Evolutionary conservation across 169 alveolate species (phyloP).

Genomic region (Plasmodium yoelii): DNA sequence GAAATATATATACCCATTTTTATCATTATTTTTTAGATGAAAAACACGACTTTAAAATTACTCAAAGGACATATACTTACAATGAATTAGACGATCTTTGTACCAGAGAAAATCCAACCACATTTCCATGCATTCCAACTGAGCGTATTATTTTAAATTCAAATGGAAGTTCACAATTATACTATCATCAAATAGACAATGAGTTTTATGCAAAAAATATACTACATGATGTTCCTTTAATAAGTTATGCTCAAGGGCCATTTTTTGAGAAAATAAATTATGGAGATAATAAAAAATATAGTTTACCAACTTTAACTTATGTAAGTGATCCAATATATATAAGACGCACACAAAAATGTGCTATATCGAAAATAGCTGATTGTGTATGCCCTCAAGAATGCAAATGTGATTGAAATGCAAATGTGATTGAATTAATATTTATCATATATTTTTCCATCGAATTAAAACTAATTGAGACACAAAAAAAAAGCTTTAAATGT

Average conservation of each 20-base stretch:
- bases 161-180: constrained; percentile 28
- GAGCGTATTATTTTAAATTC: constrained; percentile 52
- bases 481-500: too few species aligned
- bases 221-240: constrained; percentile 60
- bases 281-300: constrained; percentile 18
- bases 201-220: constrained; percentile 72
- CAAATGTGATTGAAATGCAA: constrained; percentile 22
- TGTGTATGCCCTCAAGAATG: constrained; percentile 16
- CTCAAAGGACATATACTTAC: constrained; percentile 69
- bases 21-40: constrained; percentile 10
- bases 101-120: constrained; percentile 3
- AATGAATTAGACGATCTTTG: constrained; percentile 33
- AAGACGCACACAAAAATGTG: constrained; percentile 50
- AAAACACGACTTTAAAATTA: constrained; percentile 31
- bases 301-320: constrained; percentile 63
- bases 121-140: constrained; percentile 51
- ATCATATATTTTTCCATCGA: neutral
- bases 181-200: constrained; percentile 72
- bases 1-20: neutral
- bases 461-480: neutral
- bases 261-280: constrained; percentile 40
- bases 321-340: constrained; percentile 72
- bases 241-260: constrained; percentile 75
- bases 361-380: constrained; percentile 14
- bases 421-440: constrained; percentile 24